phyloP scores from a whole-genome alignment of 345 rosid species.

The Hibiscus mutabilis region DNA sequence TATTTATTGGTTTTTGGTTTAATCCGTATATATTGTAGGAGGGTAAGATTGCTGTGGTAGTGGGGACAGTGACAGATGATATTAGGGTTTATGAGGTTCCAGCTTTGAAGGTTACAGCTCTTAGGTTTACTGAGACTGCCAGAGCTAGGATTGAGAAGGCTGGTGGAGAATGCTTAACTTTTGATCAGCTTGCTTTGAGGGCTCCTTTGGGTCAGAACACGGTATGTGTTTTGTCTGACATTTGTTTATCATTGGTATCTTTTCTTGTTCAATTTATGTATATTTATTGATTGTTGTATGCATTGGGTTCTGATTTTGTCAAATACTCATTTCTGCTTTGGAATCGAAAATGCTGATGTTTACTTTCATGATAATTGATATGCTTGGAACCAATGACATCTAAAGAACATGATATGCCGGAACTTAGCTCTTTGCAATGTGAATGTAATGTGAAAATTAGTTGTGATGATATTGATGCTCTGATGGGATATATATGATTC shows the following conservation, averaged over 20 bases:
- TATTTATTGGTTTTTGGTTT: neutral
- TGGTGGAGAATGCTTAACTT: slow-evolving; percentile 95
- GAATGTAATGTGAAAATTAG: neutral
- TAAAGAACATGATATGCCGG: neutral
- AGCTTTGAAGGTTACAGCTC: slow-evolving; percentile 67
- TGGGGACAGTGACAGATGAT: slow-evolving; percentile 89
- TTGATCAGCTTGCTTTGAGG: slow-evolving; percentile 86
- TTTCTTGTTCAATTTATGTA: neutral
- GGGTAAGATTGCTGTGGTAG: slow-evolving; percentile 72
- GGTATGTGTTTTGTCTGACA: slow-evolving; percentile 24
- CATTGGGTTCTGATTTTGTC: neutral
- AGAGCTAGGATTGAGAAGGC: slow-evolving; percentile 97
- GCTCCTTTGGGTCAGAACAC: slow-evolving; percentile 99
- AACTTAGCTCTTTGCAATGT: neutral
- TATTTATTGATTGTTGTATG: neutral
- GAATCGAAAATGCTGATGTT: neutral
- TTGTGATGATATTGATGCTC: neutral
- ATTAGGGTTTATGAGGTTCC: slow-evolving; percentile 81
- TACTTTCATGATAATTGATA: neutral
- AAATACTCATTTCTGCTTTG: neutral
- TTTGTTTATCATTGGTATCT: neutral
- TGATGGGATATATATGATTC: neutral
- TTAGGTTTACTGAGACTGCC: slow-evolving; percentile 87
- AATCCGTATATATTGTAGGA: slow-evolving; percentile 32
- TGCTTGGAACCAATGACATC: too few relatives aligned